Evolutionary conservation across 2,329 filamentous ascomycete genomes (phyloP).

Genomic region (Ophiostoma novo-ulmi): DNA sequence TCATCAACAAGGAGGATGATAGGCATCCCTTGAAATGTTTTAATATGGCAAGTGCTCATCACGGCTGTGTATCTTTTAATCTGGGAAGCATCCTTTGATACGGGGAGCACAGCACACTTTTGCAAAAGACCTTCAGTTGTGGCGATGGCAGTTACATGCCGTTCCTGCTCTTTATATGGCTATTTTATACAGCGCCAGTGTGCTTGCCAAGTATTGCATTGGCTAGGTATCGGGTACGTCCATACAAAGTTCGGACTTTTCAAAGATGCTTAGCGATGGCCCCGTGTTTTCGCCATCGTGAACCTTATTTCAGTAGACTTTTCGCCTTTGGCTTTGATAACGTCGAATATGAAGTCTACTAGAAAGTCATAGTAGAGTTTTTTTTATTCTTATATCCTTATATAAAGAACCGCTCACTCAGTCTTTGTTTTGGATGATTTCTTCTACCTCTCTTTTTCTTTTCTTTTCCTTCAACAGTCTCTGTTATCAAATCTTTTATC

Average conservation of each 20-base stretch:
- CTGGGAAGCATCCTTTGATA: background rate
- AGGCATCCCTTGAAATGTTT: background rate
- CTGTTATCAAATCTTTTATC: too few species aligned
- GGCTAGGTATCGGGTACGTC: too few species aligned
- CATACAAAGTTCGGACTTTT: background rate
- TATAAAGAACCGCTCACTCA: background rate
- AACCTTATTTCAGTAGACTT: background rate
- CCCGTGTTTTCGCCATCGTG: background rate
- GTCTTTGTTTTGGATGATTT: background rate
- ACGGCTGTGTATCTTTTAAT: background rate
- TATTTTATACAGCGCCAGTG: background rate
- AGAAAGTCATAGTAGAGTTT: background rate
- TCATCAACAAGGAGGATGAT: too few species aligned
- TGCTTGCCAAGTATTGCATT: background rate
- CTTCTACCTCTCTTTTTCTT: background rate
- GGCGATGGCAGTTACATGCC: background rate
- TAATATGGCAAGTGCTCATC: background rate
- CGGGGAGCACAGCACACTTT: too few species aligned
- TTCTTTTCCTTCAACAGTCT: background rate
- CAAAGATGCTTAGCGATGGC: too few species aligned
- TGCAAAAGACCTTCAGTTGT: background rate
- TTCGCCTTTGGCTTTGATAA: background rate
- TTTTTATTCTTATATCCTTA: background rate
- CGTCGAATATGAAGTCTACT: background rate
- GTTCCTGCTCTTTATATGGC: background rate